Evolutionary conservation across 495 filamentous ascomycete species (phyloP).

Genomic region (Articulospora tetracladia): DNA sequence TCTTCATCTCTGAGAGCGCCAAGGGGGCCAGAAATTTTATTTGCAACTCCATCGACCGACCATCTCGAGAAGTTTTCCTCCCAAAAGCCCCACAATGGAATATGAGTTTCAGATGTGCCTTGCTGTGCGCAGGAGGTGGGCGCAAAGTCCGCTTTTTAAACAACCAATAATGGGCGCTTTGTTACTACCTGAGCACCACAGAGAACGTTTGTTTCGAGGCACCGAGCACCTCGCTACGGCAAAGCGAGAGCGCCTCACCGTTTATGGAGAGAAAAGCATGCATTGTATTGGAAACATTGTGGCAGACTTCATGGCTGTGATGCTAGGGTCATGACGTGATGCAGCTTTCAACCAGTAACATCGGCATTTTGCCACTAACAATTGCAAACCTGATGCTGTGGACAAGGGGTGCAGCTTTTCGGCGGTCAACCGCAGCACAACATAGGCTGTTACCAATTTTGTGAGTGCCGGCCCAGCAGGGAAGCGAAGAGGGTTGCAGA

Average conservation of each 20-base stretch:
- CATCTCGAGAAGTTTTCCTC: neutral
- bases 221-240: slow-evolving; percentile 3
- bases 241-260: slow-evolving; percentile 6
- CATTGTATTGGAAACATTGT: neutral
- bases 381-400: neutral
- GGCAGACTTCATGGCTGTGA: neutral
- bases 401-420: neutral
- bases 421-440: slow-evolving; percentile 10
- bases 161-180: neutral
- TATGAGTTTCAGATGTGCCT: neutral
- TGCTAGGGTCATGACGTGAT: slow-evolving; percentile 7
- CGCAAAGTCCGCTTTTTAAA: neutral
- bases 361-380: neutral
- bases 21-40: neutral
- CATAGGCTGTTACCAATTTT: neutral
- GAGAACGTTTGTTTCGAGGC: slow-evolving; percentile 5
- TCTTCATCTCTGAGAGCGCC: neutral
- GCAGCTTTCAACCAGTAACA: neutral
- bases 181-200: neutral
- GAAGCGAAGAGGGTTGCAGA: neutral
- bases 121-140: neutral
- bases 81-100: neutral
- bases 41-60: neutral
- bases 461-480: neutral
- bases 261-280: neutral